Evolutionary conservation across 148 eudicot genomes (phyloP), one percentile per base, ranked within the genome.

Genomic region (Vaccinium myrtillus): DNA sequence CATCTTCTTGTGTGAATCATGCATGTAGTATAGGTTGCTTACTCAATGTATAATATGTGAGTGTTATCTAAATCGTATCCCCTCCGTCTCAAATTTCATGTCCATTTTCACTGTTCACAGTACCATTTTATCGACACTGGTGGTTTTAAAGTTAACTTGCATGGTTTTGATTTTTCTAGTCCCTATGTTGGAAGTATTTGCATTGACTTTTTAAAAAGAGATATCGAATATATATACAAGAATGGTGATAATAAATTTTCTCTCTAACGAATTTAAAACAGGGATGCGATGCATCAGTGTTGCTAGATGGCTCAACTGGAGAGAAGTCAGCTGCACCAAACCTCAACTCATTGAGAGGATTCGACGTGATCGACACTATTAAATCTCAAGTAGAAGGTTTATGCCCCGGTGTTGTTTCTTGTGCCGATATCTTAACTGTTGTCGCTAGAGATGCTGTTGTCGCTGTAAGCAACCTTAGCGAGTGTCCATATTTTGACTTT

Each of bases 211-310:
- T 61, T 67, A 67, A 23, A n/a, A 67, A 67, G 15, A 67, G 4
- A 67, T 23, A 67, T 8, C 30, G 3, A 6, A n/a, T 67, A 25
- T 10, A 25, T 23, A 25, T 23, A 43, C 46, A 49, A 48, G 8
- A 2, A 82, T 50, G 15, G 36, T 23, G 67, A 9, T 73, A 73
- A 70, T 21, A 12, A 3, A 36, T 23, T 15, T 79, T 9, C 4
- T 13, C 11, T 55, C 6, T 0, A 21, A 67, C 14, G 21, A 30
- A 55, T 49, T n/a, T 25, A 15, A 70, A 84, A 78, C 75, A 93
- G 95, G 95, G 95, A 27, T 93, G 95, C 81, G 95, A 93, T 87
- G 95, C 86, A 21, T 93, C 95, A 6, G 83, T 88, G 25, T 84
- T 93, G 70, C 86, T 93, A 5, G 95, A 90, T 36, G 95, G 90